phyloP scores from a whole-genome alignment of 495 filamentous ascomycete genomes.

The Penicillium turbatum region DNA sequence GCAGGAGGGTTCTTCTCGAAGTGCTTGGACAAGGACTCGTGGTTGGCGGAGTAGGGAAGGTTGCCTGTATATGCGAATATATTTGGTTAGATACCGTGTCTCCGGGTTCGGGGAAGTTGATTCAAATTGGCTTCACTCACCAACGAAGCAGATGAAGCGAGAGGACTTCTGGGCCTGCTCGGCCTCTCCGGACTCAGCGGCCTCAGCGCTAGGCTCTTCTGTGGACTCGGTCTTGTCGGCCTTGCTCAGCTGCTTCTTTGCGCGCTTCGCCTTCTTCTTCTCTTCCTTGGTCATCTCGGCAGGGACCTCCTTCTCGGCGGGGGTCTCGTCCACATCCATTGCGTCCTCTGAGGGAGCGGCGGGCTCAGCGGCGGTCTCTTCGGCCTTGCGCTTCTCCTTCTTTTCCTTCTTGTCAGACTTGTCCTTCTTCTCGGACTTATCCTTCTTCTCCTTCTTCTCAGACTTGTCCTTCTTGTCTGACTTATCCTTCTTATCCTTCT shows the following conservation, averaged over 20 bases:
- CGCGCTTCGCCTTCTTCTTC: conserved; percentile 17
- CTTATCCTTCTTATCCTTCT: conserved; percentile 20
- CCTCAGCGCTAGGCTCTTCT: conserved; percentile 12
- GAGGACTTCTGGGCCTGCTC: conserved; percentile 39
- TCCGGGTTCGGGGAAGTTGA: conserved; percentile 5
- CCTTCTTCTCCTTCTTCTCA: conserved; percentile 22
- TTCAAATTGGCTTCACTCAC: conserved; percentile 34
- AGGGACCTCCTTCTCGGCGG: conserved; percentile 7
- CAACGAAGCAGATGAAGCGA: conserved; percentile 84
- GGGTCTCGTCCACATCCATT: conserved; percentile 19
- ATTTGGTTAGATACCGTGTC: neutral
- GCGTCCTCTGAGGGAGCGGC: conserved; percentile 10
- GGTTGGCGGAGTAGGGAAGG: conserved; percentile 80
- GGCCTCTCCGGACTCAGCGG: conserved; percentile 10
- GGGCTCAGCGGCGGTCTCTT: neutral
- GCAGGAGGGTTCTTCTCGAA: conserved; percentile 71
- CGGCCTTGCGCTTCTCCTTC: conserved; percentile 6
- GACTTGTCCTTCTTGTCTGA: conserved; percentile 18
- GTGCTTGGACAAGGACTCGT: conserved; percentile 60
- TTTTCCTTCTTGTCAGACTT: conserved; percentile 7
- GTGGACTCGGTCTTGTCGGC: conserved; percentile 15
- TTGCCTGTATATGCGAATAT: conserved; percentile 52
- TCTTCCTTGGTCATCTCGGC: conserved; percentile 8
- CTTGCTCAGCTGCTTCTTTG: conserved; percentile 22
- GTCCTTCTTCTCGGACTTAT: conserved; percentile 13